These are phyloP conservation scores for Tylopilus sp. DNA, from an alignment of 1,284 basidiomycete genomes.

Conservation along the genomic window DNA sequence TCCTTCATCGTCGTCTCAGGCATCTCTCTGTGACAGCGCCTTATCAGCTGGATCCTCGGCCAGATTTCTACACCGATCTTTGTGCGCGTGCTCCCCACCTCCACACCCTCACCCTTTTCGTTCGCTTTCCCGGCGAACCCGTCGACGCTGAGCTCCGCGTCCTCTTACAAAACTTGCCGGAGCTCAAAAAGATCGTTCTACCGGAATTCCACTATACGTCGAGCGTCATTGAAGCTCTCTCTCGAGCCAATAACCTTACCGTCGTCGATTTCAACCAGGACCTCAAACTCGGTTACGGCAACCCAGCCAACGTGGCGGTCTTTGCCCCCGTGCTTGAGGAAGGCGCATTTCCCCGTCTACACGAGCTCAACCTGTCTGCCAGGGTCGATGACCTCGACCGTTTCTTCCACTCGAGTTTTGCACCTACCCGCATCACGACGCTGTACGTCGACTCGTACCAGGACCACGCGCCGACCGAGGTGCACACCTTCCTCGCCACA, in stretches of 20 bases:
- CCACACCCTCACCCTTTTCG: slow-evolving; percentile 42
- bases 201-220: slow-evolving; percentile 51
- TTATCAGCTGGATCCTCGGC: slow-evolving; percentile 11
- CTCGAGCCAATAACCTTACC: slow-evolving; percentile 42
- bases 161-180: slow-evolving; percentile 41
- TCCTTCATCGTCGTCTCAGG: slow-evolving; percentile 42
- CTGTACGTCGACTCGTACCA: slow-evolving; percentile 50
- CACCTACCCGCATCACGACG: slow-evolving; percentile 46
- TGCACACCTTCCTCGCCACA: slow-evolving; percentile 43
- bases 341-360: slow-evolving; percentile 53
- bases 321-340: slow-evolving; percentile 44
- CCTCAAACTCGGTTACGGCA: slow-evolving; percentile 41
- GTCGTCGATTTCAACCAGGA: slow-evolving; percentile 49
- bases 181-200: slow-evolving; percentile 47
- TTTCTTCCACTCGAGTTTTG: slow-evolving; percentile 44
- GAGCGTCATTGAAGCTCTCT: slow-evolving; percentile 43
- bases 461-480: slow-evolving; percentile 38
- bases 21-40: slow-evolving; percentile 30
- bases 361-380: slow-evolving; percentile 48
- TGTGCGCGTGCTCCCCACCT: slow-evolving; percentile 50
- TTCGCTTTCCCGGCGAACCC: slow-evolving; percentile 34
- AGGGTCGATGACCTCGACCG: slow-evolving; percentile 41
- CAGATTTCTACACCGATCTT: slow-evolving; percentile 48
- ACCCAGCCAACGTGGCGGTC: slow-evolving; percentile 39
- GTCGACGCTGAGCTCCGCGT: slow-evolving; percentile 38